Base-by-base conservation (phyloP, 805 yeast species). In the Saccharomycopsis sp. region DNA sequence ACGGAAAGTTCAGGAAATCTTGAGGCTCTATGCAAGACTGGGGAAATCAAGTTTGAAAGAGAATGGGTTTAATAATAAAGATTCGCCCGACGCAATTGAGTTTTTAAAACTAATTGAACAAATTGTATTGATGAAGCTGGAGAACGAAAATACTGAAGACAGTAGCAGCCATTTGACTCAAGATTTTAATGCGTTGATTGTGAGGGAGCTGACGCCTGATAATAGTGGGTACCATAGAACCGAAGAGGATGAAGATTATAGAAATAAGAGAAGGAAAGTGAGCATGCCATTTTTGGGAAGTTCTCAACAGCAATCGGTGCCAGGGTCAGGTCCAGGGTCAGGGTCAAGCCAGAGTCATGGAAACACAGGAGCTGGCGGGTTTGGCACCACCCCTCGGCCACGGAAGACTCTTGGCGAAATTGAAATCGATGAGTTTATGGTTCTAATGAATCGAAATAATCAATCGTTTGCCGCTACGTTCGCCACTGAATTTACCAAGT, bases 1-100 rank as follows among this genome's bases (percentile, higher is more conserved):
- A 24, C 33, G 52, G 16, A 49, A 49, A 37, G 52, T 49, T 21
- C 52, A 49, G 42, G 52, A 49, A 29, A 49, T 49, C 11, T 32
- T 49, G n/a, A 20, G 52, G 26, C 36, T 49, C 5, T 49, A 49
- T 31, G 11, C 41, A 19, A 29, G 52, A 4, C 45, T 41, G 40
- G 52, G 52, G 7, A 49, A 49, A 24, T 47, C 41, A 13, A 32
- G 41, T 19, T 35, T 49, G 24, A 49, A 49, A 39, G 52, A 49
- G 14, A 49, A 49, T 31, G 52, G 52, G 14, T 49, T 49, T 26
- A 39, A 27, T 27, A 34, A 49, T 20, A 41, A 35, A 31, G 49
- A 45, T 16, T 40, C 48, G 9, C 34, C 41, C 14, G 52, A 45
- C 16, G 50, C 52, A 6, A n/a, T 20, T 7, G 37, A 27, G 19